Base-by-base conservation (phyloP, 179 eudicot species). In the Drosera spatulata region DNA sequence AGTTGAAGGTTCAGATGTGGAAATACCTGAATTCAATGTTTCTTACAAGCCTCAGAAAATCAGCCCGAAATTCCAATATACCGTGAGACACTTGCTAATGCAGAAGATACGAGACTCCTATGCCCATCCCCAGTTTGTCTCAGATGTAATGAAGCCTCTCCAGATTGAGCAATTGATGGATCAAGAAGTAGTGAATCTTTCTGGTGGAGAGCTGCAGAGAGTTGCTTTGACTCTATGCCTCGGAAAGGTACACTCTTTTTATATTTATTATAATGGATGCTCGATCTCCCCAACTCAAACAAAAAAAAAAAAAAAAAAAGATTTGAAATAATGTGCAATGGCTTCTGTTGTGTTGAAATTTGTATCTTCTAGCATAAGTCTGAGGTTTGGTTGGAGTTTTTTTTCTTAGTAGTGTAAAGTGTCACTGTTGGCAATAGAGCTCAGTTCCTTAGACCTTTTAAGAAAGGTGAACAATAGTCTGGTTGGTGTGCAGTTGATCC, bases 131-230 rank as follows among this genome's bases (percentile, higher is more conserved):
- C 99, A 93, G 63, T 93, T 93, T 71, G 76, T 72, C 37, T 88
- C 98, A 10, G 98, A 91, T 67, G 98, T 91, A 52, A 91, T 91
- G 98, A 91, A 91, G 80, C 98, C 98, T 62, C 95, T 91, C 60
- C 79, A 76, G 70, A 91, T 91, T 42, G 98, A 91, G 77, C 89
- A 86, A 61, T 68, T 91, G 51, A 91, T 91, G 96, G 96, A 91
- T 74, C 96, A 84, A 78, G 89, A 88, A 69, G 96, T 91, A 63
- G 80, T 82, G 55, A 88, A 88, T 78, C 86, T 91, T 51, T 88
- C 96, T 56, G 98, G 95, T 63, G 96, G 98, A 62, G 96, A 91
- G 75, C 65, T 84, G 78, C 96, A 91, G 77, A 81, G 99, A 70
- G 99, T 93, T 73, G 96, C 96, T 61, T 73, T 93, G 45, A 61